A percentile compares a stretch with the other conserved stretches of the same genome.
These are phyloP conservation scores for Rhynchospora tenuis DNA, from an alignment of 176 grass and related monocot genomes.

Conservation along the genomic window DNA sequence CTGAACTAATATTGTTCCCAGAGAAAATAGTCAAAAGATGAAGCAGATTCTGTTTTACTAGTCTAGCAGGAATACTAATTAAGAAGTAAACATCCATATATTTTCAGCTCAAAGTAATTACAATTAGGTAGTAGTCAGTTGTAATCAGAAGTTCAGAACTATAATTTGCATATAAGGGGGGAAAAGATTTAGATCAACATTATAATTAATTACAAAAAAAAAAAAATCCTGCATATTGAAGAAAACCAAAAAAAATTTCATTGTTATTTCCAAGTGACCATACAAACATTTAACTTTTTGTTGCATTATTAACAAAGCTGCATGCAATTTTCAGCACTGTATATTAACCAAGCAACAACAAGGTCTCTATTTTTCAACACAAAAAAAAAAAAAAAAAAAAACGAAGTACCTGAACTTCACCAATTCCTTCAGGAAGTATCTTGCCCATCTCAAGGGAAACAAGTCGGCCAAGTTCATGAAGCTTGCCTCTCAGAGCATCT, in stretches of 20 bases:
- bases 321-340: not conserved
- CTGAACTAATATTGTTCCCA: not conserved
- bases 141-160: not conserved
- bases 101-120: not conserved
- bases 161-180: not conserved
- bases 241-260: not conserved
- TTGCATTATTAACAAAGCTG: not conserved
- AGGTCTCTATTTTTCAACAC: not conserved
- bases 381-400: not conserved
- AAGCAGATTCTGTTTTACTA: not conserved
- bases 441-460: conserved; percentile 99
- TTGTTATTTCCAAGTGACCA: not conserved
- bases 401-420: conserved; percentile 92
- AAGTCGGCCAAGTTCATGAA: conserved; percentile 82
- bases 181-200: not conserved
- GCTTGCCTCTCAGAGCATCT: conserved; percentile 79
- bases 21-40: not conserved
- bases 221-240: not conserved
- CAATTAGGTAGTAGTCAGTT: not conserved
- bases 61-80: not conserved
- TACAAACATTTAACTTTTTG: not conserved
- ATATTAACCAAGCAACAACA: not conserved
- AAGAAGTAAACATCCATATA: not conserved
- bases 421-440: conserved; percentile 98
- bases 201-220: not conserved